Percentiles rank a stretch among this genome's conserved stretches.
Evolutionary conservation across 352 stramenopile species (phyloP).

Genomic region (Elongisporangium undulatum): DNA sequence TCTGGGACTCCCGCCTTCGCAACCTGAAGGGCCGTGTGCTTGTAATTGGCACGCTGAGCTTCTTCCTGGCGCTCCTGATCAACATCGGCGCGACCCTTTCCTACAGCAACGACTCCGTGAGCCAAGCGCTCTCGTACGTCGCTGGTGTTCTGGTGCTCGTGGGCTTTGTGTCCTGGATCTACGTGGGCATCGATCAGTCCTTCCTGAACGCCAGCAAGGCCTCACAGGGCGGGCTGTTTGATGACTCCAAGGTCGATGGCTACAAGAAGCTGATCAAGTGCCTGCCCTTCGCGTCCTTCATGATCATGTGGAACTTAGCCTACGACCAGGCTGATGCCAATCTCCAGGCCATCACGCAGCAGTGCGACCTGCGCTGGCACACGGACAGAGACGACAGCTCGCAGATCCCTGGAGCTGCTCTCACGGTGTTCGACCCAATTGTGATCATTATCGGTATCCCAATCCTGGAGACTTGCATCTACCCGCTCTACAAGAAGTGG

Average conservation of each 20-base stretch:
- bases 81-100: constrained; percentile 53
- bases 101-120: constrained; percentile 8
- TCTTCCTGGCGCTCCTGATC: constrained; percentile 32
- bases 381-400: constrained; percentile 25
- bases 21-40: constrained; percentile 25
- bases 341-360: constrained; percentile 69
- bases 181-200: constrained; percentile 20
- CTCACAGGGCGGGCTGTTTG: constrained; percentile 27
- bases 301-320: constrained; percentile 53
- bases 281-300: constrained; percentile 47
- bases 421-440: constrained; percentile 44
- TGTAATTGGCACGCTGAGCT: constrained; percentile 20
- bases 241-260: constrained; percentile 34
- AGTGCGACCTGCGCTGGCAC: constrained; percentile 53
- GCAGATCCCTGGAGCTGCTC: constrained; percentile 50
- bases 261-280: constrained; percentile 47
- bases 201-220: constrained; percentile 40
- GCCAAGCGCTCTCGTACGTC: constrained; percentile 42
- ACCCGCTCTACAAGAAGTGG: constrained; percentile 30
- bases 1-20: constrained; percentile 15
- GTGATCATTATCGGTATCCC: constrained; percentile 37
- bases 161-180: constrained; percentile 32
- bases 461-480: constrained; percentile 28
- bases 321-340: constrained; percentile 71
- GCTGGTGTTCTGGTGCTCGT: constrained; percentile 19